These are phyloP conservation scores for Somion occarium DNA, from an alignment of 1,284 basidiomycete species.

Conservation along the genomic window DNA sequence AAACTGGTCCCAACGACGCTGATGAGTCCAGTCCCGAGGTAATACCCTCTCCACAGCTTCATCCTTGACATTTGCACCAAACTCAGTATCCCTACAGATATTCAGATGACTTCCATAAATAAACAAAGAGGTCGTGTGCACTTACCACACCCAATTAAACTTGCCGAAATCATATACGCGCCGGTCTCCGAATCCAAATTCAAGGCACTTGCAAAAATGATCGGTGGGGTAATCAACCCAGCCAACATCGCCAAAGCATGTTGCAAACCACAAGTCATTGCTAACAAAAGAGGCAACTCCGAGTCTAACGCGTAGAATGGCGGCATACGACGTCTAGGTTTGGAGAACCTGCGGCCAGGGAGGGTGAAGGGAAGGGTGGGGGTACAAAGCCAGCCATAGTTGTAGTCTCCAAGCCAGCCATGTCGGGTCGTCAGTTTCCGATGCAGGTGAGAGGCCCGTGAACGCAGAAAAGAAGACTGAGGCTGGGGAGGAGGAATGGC, in stretches of 20 bases:
- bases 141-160: slow-evolving; percentile 70
- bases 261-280: slow-evolving; percentile 67
- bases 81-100: slow-evolving; percentile 57
- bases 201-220: slow-evolving; percentile 70
- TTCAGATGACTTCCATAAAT: background rate
- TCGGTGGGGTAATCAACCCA: slow-evolving; percentile 60
- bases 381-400: slow-evolving; percentile 69
- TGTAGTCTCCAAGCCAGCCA: slow-evolving; percentile 78
- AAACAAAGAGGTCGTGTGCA: slow-evolving; percentile 18
- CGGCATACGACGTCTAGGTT: slow-evolving; percentile 36
- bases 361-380: slow-evolving; percentile 54
- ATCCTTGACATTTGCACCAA: slow-evolving; percentile 73
- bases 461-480: background rate
- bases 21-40: slow-evolving; percentile 75
- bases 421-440: slow-evolving; percentile 42
- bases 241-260: slow-evolving; percentile 82
- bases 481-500: slow-evolving; percentile 11
- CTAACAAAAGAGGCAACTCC: slow-evolving; percentile 65
- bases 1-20: slow-evolving; percentile 87
- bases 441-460: slow-evolving; percentile 14
- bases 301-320: slow-evolving; percentile 73
- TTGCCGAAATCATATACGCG: slow-evolving; percentile 80
- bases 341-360: slow-evolving; percentile 24
- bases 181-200: slow-evolving; percentile 52
- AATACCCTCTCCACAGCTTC: slow-evolving; percentile 54